Conservation (phyloP, 306 rosid genomes). For the Bauhinia variegata region DNA sequence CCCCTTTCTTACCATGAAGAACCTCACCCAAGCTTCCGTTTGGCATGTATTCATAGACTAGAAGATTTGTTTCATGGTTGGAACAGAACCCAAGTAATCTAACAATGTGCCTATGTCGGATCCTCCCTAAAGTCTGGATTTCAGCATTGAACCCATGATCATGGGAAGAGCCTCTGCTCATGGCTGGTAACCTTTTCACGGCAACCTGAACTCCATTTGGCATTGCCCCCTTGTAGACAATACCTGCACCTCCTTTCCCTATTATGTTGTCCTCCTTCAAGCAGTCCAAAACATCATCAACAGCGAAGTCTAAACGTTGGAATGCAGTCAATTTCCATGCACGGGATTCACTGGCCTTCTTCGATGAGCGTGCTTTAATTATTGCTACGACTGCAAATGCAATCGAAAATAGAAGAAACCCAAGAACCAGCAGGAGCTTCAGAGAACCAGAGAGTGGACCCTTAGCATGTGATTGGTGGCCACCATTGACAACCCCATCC, state of each 20-base stretch:
- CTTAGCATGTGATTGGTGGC: constrained; percentile 56
- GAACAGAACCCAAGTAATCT: constrained; percentile 90
- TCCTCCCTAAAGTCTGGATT: constrained; percentile 94
- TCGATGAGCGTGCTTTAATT: constrained; percentile 80
- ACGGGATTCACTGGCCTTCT: constrained; percentile 80
- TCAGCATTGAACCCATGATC: constrained; percentile 99
- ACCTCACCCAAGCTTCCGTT: constrained; percentile 97
- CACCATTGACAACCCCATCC: constrained; percentile 63
- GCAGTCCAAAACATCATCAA: constrained; percentile 84
- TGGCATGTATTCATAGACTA: constrained; percentile 97
- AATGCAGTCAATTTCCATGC: constrained; percentile 92
- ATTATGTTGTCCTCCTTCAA: constrained; percentile 91
- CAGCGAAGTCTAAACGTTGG: constrained; percentile 89
- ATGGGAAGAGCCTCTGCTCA: constrained; percentile 91
- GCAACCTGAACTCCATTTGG: constrained; percentile 77
- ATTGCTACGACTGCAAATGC: constrained; percentile 78
- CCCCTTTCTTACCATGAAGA: constrained; percentile 97
- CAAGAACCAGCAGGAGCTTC: constrained; percentile 77
- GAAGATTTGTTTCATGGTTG: constrained; percentile 89
- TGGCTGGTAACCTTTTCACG: constrained; percentile 87
- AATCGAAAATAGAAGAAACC: constrained; percentile 77
- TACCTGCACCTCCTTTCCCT: constrained; percentile 99
- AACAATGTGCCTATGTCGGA: constrained; percentile 92
- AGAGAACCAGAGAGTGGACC: constrained; percentile 73
- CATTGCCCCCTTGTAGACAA: constrained; percentile 90